Evolutionary conservation across 78 protist genomes (phyloP).

Genomic region (Dictyostelium discoideum): DNA sequence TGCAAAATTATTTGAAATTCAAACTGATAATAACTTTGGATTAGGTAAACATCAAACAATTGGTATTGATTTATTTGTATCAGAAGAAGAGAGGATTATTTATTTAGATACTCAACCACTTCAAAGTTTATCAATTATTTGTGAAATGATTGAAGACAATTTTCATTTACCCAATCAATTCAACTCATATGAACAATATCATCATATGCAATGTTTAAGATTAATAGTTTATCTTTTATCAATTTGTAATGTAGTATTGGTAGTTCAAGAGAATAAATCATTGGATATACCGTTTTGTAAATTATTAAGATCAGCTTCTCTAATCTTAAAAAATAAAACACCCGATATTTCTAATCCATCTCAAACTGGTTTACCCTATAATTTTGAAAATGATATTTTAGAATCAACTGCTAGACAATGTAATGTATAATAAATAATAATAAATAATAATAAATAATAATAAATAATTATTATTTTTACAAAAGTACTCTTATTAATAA

Average conservation of each 20-base stretch:
- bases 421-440: conserved; percentile 8
- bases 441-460: background rate
- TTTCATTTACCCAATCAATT: background rate
- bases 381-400: background rate
- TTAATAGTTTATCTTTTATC: conserved; percentile 30
- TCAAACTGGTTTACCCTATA: background rate
- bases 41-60: conserved; percentile 58
- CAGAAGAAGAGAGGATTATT: conserved; percentile 35
- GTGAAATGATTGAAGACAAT: conserved; percentile 57
- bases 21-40: conserved; percentile 54
- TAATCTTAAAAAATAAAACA: conserved; percentile 41
- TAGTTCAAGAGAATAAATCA: conserved; percentile 63
- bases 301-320: conserved; percentile 43
- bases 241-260: conserved; percentile 49
- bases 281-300: conserved; percentile 61
- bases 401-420: conserved; percentile 39
- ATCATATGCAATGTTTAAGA: conserved; percentile 52
- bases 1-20: conserved; percentile 21
- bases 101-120: conserved; percentile 68
- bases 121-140: conserved; percentile 49
- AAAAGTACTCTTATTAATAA: background rate
- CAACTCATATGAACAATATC: conserved; percentile 50
- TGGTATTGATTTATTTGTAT: conserved; percentile 48
- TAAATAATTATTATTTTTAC: background rate
- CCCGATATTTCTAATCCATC: conserved; percentile 58